Conservation (phyloP, 1,284 basidiomycete genomes). For the Anthracocystis setariae region DNA sequence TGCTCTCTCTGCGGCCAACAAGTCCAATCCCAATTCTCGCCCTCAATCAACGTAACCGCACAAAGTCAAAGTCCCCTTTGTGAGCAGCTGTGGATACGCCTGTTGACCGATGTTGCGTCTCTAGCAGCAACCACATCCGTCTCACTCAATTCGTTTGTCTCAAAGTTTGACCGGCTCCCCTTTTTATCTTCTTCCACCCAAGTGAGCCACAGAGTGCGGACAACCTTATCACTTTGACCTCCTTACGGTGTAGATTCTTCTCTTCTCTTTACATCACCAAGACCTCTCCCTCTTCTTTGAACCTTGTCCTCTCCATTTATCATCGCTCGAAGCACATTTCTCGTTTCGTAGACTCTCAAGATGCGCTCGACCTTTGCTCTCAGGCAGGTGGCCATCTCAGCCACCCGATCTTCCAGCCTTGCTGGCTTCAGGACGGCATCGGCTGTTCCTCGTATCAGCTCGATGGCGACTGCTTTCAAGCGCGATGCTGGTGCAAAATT, state of each 20-base stretch:
- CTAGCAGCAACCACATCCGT: no score
- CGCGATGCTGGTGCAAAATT: constrained; percentile 14
- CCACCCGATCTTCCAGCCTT: constrained; percentile 35
- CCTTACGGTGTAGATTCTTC: background rate
- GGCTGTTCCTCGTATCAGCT: constrained; percentile 18
- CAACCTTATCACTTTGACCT: no score
- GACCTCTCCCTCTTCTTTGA: background rate
- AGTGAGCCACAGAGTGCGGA: no score
- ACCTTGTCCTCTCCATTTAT: background rate
- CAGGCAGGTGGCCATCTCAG: constrained; percentile 42
- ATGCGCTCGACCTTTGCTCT: constrained; percentile 46
- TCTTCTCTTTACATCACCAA: constrained; percentile 1
- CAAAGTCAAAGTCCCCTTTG: no score
- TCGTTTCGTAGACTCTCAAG: constrained; percentile 6
- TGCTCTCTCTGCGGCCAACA: background rate
- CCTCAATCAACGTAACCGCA: no score
- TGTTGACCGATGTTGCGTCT: no score
- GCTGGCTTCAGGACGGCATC: constrained; percentile 16
- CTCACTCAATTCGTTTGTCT: no score
- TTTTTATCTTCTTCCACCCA: no score
- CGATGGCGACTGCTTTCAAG: constrained; percentile 18
- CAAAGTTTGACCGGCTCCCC: no score
- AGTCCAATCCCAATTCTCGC: no score
- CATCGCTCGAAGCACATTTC: background rate
- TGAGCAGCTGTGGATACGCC: no score